These are phyloP conservation scores for Nicotiana obtusifolia DNA, from an alignment of 257 asterid genomes.

Conservation along the genomic window DNA sequence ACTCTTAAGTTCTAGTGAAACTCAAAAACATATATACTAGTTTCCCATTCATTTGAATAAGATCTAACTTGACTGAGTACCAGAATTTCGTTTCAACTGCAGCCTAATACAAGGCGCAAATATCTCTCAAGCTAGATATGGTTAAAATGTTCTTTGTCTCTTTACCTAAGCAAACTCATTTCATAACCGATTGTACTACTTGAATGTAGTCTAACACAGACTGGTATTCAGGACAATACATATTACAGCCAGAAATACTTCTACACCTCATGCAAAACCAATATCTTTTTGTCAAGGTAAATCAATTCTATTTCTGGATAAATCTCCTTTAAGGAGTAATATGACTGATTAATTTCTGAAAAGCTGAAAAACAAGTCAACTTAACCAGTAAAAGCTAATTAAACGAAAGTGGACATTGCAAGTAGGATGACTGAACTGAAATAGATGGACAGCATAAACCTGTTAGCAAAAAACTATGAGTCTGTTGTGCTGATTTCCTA, in stretches of 20 bases:
- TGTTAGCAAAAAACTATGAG: constrained; percentile 19
- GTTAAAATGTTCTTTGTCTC: neutral
- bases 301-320: neutral
- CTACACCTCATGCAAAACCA: neutral
- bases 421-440: constrained; percentile 40
- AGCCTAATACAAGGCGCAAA: constrained; percentile 1
- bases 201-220: neutral
- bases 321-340: neutral
- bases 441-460: constrained; percentile 46
- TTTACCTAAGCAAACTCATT: neutral
- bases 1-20: neutral
- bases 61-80: neutral
- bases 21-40: neutral
- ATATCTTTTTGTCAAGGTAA: neutral
- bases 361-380: neutral
- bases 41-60: neutral
- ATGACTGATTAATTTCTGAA: neutral
- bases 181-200: neutral
- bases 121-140: neutral
- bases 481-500: neutral
- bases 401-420: neutral
- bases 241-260: neutral
- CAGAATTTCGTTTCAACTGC: neutral
- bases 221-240: neutral
- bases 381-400: neutral